phyloP scores from a whole-genome alignment of 768 basidiomycete genomes.

The Mrakia frigida region DNA sequence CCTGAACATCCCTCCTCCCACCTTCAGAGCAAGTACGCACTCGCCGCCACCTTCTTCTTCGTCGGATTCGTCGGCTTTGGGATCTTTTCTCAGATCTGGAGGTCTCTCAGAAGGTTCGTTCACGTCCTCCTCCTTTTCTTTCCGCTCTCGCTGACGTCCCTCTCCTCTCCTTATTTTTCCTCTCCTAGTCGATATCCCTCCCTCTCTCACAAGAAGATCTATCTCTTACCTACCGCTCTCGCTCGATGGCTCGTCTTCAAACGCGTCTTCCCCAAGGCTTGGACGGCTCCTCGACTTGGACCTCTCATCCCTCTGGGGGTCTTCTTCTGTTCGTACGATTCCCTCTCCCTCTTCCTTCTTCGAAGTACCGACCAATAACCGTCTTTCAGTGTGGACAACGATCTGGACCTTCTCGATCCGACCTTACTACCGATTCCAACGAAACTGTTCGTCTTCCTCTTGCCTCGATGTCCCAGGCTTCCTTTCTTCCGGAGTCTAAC shows the following conservation, averaged over 20 bases:
- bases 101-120: neutral
- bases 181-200: neutral
- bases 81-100: neutral
- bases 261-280: neutral
- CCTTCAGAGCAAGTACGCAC: slow-evolving; percentile 9
- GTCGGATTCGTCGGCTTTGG: neutral
- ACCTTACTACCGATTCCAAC: slow-evolving; percentile 1
- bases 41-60: neutral
- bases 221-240: neutral
- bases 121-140: too few relatives aligned
- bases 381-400: slow-evolving; percentile 1
- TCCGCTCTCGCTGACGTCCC: neutral
- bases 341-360: neutral
- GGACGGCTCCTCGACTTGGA: neutral
- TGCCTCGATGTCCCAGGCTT: neutral
- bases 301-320: neutral
- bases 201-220: neutral
- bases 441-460: slow-evolving; percentile 7
- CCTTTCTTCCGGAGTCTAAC: neutral
- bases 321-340: neutral
- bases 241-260: neutral
- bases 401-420: slow-evolving; percentile 8
- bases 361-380: too few relatives aligned
- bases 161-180: neutral
- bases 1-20: too few relatives aligned